phyloP scores from a whole-genome alignment of 2,329 filamentous ascomycete species.

The Ophiognomonia clavigignenti-juglandacearum region DNA sequence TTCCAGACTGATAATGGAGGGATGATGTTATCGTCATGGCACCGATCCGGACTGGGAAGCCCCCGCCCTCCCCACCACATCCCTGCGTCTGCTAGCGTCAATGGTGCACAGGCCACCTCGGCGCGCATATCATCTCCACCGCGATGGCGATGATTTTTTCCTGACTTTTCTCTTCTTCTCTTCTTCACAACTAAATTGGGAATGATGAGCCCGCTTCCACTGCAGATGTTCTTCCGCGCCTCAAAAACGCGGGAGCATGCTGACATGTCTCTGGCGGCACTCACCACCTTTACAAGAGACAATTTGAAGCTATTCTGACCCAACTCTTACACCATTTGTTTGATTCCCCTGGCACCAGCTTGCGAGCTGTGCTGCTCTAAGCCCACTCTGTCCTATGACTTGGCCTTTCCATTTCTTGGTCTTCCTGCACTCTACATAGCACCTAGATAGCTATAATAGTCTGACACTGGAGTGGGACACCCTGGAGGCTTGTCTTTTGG shows the following conservation, averaged over 20 bases:
- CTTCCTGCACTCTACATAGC: too few species aligned
- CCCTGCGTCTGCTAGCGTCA: not conserved
- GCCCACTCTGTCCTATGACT: conserved; percentile 20
- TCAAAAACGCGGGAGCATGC: conserved; percentile 47
- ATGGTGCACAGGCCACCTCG: conserved; percentile 10
- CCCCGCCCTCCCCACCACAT: conserved; percentile 1
- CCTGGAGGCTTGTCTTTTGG: not conserved
- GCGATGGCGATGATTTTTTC: conserved; percentile 7
- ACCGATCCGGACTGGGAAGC: not conserved
- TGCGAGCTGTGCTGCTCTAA: conserved; percentile 23
- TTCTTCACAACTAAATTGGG: conserved; percentile 72
- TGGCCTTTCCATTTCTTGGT: not conserved
- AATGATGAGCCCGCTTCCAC: conserved; percentile 66
- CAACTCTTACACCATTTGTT: conserved; percentile 27
- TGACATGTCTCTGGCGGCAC: conserved; percentile 59
- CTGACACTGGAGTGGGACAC: too few species aligned
- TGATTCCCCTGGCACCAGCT: conserved; percentile 27
- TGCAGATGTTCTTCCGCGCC: conserved; percentile 50
- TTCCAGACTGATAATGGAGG: conserved; percentile 8
- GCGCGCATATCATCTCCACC: conserved; percentile 5
- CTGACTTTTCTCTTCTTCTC: conserved; percentile 32
- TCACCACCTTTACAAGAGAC: conserved; percentile 58
- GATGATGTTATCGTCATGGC: conserved; percentile 15
- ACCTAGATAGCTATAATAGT: too few species aligned
- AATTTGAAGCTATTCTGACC: conserved; percentile 62